Percentiles rank a stretch among this genome's conserved stretches.
Evolutionary conservation across 2,329 filamentous ascomycete genomes (phyloP).

Genomic region (Anisogramma anomala): DNA sequence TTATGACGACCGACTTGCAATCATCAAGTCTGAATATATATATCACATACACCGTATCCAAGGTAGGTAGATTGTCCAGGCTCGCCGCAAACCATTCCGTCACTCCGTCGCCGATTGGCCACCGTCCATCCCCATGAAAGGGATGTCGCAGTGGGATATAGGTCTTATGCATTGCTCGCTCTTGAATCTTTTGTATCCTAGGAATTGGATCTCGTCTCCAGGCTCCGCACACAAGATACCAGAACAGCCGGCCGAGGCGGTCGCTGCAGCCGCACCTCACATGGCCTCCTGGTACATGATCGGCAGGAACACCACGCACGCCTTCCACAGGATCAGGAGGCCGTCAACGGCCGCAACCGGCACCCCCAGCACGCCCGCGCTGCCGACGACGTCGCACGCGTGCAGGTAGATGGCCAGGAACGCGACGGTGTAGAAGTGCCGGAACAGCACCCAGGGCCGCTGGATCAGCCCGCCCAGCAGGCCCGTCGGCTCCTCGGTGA

Average conservation of each 20-base stretch:
- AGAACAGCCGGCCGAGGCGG: constrained; percentile 17
- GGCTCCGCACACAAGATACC: not conserved
- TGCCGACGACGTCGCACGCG: constrained; percentile 29
- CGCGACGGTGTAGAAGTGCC: constrained; percentile 92
- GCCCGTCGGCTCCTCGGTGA: constrained; percentile 67
- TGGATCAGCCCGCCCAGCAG: constrained; percentile 73
- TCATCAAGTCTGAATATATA: too few species aligned
- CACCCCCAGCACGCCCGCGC: constrained; percentile 35
- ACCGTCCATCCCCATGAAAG: not conserved
- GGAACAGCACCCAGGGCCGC: constrained; percentile 65
- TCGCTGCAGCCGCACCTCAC: too few species aligned
- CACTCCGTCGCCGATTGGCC: not conserved
- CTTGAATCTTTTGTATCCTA: not conserved
- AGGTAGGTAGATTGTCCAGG: too few species aligned
- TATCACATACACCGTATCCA: too few species aligned
- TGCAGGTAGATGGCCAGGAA: constrained; percentile 71
- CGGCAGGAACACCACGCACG: constrained; percentile 70
- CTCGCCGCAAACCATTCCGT: too few species aligned
- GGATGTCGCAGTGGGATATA: not conserved
- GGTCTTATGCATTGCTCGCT: not conserved
- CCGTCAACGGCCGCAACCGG: constrained; percentile 56
- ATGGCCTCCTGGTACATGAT: constrained; percentile 60
- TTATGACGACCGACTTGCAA: too few species aligned
- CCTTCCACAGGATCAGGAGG: constrained; percentile 64
- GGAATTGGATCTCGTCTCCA: too few species aligned